Evolutionary conservation across 2,329 filamentous ascomycete genomes (phyloP), one percentile per base, ranked within the genome.

Genomic region (Colletotrichum musae): DNA sequence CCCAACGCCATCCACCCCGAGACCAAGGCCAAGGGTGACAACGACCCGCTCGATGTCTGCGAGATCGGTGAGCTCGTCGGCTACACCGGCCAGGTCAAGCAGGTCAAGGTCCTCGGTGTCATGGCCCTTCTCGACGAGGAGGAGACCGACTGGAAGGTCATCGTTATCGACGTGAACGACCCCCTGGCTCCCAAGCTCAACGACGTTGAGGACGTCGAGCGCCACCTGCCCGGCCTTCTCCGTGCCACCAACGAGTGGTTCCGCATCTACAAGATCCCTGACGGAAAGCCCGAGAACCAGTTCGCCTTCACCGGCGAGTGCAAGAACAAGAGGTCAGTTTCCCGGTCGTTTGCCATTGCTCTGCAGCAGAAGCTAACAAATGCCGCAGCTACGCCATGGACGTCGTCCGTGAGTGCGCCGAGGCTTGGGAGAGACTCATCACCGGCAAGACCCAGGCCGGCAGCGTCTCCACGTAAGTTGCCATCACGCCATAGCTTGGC

Each of bases 211-310:
- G 96, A 99, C 81, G 96, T 99, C 76, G 96, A 99, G 90, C 92
- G 95, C 80, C 96, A 98, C 87, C 92, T 99, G 68, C 96, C 96
- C 71, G 96, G 96, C 77, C 94, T 99, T 70, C 90, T 99, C 82
- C 93, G 96, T 76, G 96, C 96, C 80, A 98, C 95, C 81, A 99
- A 99, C 81, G 96, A 99, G 89, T 99, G 96, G 96, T 99, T 99
- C 94, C 94, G 96, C 84, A 99, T 99, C 91, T 99, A 99, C 93
- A 99, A 99, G 90, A 99, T 99, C 85, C 96, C 96, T 81, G 96
- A 99, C 81, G 96, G 96, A 89, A 99, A 99, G 94, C 95, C 95
- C 78, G 96, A 99, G 93, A 99, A 99, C 91, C 96, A 98, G 88
- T 99, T 99, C 81, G 96, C 96, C 79, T 99, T 99, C 89, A 98